phyloP scores from a whole-genome alignment of 495 filamentous ascomycete genomes.

The Xylaria cubensis region DNA sequence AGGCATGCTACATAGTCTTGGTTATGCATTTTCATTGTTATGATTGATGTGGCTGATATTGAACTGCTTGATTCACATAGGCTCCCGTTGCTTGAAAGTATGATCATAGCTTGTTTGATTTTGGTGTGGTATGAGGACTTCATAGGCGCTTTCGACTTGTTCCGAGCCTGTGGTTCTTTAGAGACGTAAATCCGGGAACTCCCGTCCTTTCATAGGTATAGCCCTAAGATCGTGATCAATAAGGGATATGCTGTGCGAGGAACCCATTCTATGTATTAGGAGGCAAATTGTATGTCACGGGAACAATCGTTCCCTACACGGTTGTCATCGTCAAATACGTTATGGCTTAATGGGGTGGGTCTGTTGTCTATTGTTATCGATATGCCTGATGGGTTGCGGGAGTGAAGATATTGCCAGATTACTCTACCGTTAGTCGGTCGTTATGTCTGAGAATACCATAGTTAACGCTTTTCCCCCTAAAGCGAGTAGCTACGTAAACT shows the following conservation, averaged over 20 bases:
- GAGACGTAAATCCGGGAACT: neutral
- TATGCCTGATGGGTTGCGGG: too few relatives aligned
- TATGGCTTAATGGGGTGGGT: neutral
- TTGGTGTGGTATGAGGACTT: too few relatives aligned
- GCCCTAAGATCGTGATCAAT: neutral
- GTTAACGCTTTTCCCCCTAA: neutral
- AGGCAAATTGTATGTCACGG: neutral
- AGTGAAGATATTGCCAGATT: too few relatives aligned
- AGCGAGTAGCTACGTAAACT: neutral
- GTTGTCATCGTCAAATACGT: neutral
- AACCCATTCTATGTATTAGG: neutral
- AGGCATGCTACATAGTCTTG: neutral
- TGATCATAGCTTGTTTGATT: neutral
- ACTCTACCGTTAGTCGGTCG: neutral
- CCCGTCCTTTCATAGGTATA: neutral
- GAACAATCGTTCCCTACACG: neutral
- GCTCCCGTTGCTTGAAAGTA: neutral
- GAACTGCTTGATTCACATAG: neutral
- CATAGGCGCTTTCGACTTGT: neutral
- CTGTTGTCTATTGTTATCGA: neutral
- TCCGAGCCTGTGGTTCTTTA: neutral
- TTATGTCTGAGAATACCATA: neutral
- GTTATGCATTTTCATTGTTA: neutral
- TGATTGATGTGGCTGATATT: neutral
- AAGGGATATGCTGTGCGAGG: neutral